phyloP scores from a whole-genome alignment of 2,329 filamentous ascomycete species.

The Leptosphaerulina australis region DNA sequence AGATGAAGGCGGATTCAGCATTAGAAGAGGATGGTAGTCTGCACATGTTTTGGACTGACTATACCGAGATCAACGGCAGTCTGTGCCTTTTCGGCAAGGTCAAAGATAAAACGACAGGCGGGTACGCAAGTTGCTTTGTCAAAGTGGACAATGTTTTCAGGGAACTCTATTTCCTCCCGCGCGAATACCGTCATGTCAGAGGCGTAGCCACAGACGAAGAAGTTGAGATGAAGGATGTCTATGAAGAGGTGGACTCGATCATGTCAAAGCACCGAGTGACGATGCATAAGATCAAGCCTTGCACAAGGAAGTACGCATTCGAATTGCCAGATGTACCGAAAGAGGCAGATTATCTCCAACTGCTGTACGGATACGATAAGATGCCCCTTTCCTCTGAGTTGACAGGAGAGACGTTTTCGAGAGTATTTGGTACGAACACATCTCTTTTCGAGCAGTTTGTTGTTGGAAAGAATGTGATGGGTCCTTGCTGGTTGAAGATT shows the following conservation, averaged over 20 bases:
- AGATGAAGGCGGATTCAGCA: slow-evolving; percentile 82
- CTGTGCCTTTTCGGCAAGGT: slow-evolving; percentile 97
- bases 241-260: slow-evolving; percentile 82
- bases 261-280: slow-evolving; percentile 86
- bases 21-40: slow-evolving; percentile 92
- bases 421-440: slow-evolving; percentile 92
- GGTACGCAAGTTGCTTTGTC: slow-evolving; percentile 89
- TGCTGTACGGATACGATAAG: slow-evolving; percentile 94
- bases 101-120: slow-evolving; percentile 79
- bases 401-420: slow-evolving; percentile 87
- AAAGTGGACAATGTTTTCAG: slow-evolving; percentile 94
- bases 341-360: slow-evolving; percentile 89
- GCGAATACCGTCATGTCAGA: slow-evolving; percentile 64
- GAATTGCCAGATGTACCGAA: slow-evolving; percentile 86
- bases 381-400: slow-evolving; percentile 71
- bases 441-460: slow-evolving; percentile 97
- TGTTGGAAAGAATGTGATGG: slow-evolving; percentile 98
- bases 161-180: slow-evolving; percentile 91
- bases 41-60: slow-evolving; percentile 96
- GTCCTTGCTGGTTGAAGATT: slow-evolving; percentile 95
- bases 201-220: slow-evolving; percentile 76
- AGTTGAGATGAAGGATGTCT: slow-evolving; percentile 87
- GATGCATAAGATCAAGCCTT: slow-evolving; percentile 93
- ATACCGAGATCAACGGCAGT: slow-evolving; percentile 87
- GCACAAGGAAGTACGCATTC: slow-evolving; percentile 91